Evolutionary conservation across 768 basidiomycete species (phyloP), one percentile per base, ranked within the genome.

Genomic region (Pleurotus pulmonarius): DNA sequence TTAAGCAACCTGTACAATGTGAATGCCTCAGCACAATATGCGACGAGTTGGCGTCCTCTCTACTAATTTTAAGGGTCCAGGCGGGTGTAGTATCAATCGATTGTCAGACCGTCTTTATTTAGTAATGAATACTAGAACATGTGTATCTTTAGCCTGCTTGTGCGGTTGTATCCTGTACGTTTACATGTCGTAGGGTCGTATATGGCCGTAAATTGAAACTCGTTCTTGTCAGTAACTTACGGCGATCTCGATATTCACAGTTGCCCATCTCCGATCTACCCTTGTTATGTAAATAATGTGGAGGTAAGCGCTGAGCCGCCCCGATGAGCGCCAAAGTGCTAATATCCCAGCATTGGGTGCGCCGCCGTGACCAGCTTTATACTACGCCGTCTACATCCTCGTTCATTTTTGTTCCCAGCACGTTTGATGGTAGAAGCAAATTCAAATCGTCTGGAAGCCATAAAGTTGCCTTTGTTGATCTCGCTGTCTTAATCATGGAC

Each of bases 161-260:
- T 48, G 24, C 29, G 22, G 46, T 20, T 48, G 24, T 51, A 34
- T 11, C 29, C 26, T 51, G 29, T 51, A 47, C 22, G 3, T n/a
- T 29, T 15, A 5, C 37, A 22, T 5, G n/a, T 4, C 9, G 37
- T 38, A 51, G 16, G 7, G 22, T 48, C 22, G 46, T 34, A 34
- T 34, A 25, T 15, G 15, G 22, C 46, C 16, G 43, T 48, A 11
- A 48, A 48, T 38, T 49, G 13, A 49, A 34, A n/a, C 16, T 22
- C 25, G 9, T 49, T 49, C 25, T 29, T 49, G 7, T 34, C 37
- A n/a, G 24, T 49, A 49, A 49, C 49, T 49, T 24, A 11, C n/a
- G n/a, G 22, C 49, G 29, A 51, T 51, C 49, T 51, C 49, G 49
- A 51, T 51, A 51, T 38, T 48, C 47, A 29, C 2, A 3, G 29